phyloP scores from a whole-genome alignment of 2,329 filamentous ascomycete species.

The Blastomyces silverae region DNA sequence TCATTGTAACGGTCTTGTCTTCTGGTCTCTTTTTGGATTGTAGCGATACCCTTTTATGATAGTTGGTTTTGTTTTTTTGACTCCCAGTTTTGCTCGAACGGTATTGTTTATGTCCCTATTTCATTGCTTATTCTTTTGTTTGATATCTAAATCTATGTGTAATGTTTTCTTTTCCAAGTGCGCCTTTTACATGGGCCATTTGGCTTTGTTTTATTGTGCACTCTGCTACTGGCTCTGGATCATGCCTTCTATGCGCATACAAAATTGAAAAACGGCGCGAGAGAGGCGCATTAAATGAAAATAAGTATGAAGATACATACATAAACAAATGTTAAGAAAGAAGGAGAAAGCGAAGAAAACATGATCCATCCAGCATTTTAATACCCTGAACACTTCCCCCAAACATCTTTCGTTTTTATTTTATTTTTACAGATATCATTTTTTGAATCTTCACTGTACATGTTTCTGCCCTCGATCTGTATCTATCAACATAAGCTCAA shows the following conservation, averaged over 20 bases:
- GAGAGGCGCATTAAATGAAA: neutral
- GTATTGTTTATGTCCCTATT: neutral
- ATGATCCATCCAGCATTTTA: neutral
- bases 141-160: neutral
- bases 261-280: neutral
- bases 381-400: neutral
- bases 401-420: neutral
- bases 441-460: neutral
- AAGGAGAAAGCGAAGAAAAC: too few species aligned
- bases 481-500: neutral
- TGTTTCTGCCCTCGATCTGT: neutral
- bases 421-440: neutral
- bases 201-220: neutral
- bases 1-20: neutral
- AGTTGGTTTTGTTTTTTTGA: neutral
- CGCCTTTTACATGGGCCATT: neutral
- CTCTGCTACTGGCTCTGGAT: neutral
- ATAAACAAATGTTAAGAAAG: too few species aligned
- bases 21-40: neutral
- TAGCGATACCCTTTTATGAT: constrained; percentile 9
- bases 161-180: neutral
- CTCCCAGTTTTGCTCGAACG: neutral
- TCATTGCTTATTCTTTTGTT: neutral
- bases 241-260: neutral
- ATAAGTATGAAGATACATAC: too few species aligned